Evolutionary conservation across 176 grass and related monocot species (phyloP).

Genomic region (Cymbopogon citratus): DNA sequence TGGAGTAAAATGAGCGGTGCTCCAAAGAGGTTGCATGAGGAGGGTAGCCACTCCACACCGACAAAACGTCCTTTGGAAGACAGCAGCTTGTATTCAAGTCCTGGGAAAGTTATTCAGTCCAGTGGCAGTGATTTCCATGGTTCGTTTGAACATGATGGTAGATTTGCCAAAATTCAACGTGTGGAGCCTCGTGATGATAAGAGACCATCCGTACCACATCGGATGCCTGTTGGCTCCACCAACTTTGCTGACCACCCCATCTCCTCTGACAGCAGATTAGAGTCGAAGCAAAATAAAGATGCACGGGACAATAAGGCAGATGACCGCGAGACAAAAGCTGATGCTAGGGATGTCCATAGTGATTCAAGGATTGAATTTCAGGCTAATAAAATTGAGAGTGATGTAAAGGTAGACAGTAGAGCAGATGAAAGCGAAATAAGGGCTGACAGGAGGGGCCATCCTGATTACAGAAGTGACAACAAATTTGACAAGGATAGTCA

Average conservation of each 20-base stretch:
- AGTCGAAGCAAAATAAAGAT: slow-evolving; percentile 58
- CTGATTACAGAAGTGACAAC: slow-evolving; percentile 44
- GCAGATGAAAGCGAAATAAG: slow-evolving; percentile 50
- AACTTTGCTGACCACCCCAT: slow-evolving; percentile 33
- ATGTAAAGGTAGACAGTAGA: slow-evolving; percentile 47
- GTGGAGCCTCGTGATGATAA: slow-evolving; percentile 79
- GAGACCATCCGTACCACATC: slow-evolving; percentile 45
- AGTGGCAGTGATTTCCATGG: slow-evolving; percentile 52
- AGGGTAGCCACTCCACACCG: slow-evolving; percentile 58
- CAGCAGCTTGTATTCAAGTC: slow-evolving; percentile 32
- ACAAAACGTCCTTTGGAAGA: slow-evolving; percentile 69
- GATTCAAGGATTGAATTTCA: slow-evolving; percentile 39
- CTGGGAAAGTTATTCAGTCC: slow-evolving; percentile 54
- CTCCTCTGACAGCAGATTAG: slow-evolving; percentile 53
- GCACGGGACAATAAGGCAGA: slow-evolving; percentile 43
- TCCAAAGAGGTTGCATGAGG: slow-evolving; percentile 74
- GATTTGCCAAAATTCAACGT: slow-evolving; percentile 54
- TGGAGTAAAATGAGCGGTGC: slow-evolving; percentile 56
- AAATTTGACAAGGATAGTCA: slow-evolving; percentile 62
- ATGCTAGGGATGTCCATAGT: slow-evolving; percentile 36
- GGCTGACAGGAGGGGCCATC: slow-evolving; percentile 39
- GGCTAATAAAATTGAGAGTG: slow-evolving; percentile 51
- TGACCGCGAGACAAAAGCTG: slow-evolving; percentile 40
- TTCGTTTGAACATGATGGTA: slow-evolving; percentile 65
- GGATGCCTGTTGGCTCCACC: slow-evolving; percentile 37